A percentile compares a stretch with the other conserved stretches of the same genome.
These are phyloP conservation scores for Periconia digitata DNA, from an alignment of 2,329 filamentous ascomycete species.

Conservation along the genomic window DNA sequence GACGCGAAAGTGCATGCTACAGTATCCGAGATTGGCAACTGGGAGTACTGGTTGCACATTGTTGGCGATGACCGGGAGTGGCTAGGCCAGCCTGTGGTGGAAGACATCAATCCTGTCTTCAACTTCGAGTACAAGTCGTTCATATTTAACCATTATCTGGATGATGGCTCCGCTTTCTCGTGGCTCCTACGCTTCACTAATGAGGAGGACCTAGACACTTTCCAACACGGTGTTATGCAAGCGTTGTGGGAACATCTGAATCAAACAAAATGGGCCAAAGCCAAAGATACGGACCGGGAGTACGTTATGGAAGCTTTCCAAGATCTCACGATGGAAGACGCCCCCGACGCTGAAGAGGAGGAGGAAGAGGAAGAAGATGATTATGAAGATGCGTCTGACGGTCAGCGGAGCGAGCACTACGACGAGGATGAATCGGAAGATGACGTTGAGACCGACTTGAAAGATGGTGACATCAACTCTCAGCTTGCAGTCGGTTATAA, in stretches of 20 bases:
- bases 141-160: slow-evolving; percentile 95
- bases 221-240: slow-evolving; percentile 93
- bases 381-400: slow-evolving; percentile 64
- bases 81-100: slow-evolving; percentile 81
- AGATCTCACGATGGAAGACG: slow-evolving; percentile 89
- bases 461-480: slow-evolving; percentile 85
- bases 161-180: slow-evolving; percentile 87
- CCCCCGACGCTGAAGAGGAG: slow-evolving; percentile 56
- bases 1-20: slow-evolving; percentile 74
- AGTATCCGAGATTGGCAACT: slow-evolving; percentile 83
- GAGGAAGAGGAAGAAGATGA: slow-evolving; percentile 63
- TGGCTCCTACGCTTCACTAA: slow-evolving; percentile 94
- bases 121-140: slow-evolving; percentile 99
- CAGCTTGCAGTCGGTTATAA: slow-evolving; percentile 96
- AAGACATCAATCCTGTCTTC: slow-evolving; percentile 96
- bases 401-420: slow-evolving; percentile 70
- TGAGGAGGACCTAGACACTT: slow-evolving; percentile 75
- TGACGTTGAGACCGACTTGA: slow-evolving; percentile 66
- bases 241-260: slow-evolving; percentile 97
- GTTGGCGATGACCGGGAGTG: slow-evolving; percentile 74
- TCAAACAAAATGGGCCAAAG: slow-evolving; percentile 89
- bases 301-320: slow-evolving; percentile 96
- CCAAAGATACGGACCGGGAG: slow-evolving; percentile 87
- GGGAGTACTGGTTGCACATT: slow-evolving; percentile 96
- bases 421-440: slow-evolving; percentile 80